Conservation (phyloP, 257 asterid species). For the Pogostemon cablin region DNA sequence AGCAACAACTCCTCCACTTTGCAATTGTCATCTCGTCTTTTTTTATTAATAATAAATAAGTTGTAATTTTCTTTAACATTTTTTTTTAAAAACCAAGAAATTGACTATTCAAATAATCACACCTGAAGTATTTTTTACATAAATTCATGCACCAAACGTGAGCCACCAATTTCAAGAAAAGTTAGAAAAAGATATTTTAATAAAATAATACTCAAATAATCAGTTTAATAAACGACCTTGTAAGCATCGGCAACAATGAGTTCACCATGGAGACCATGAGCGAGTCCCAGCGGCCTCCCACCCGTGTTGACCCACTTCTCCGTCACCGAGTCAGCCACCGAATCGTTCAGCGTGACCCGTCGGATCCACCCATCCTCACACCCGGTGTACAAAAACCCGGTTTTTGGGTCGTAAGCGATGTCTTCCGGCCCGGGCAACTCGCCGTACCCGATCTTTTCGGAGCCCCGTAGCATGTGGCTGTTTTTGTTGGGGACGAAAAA, state of each 20-base stretch:
- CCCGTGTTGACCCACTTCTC: slow-evolving; percentile 88
- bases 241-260: slow-evolving; percentile 73
- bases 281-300: slow-evolving; percentile 86
- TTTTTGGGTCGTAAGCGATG: slow-evolving; percentile 56
- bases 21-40: too few relatives aligned
- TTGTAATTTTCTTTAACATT: too few relatives aligned
- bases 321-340: slow-evolving; percentile 55
- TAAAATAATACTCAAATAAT: not conserved
- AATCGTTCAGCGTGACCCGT: slow-evolving; percentile 48
- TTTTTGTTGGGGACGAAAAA: slow-evolving; percentile 44
- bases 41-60: too few relatives aligned
- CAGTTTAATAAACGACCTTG: slow-evolving; percentile 43
- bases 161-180: not conserved
- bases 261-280: slow-evolving; percentile 62
- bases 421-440: slow-evolving; percentile 70
- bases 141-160: too few relatives aligned
- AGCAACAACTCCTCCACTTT: too few relatives aligned
- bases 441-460: slow-evolving; percentile 72
- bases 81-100: too few relatives aligned
- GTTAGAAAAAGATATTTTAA: not conserved
- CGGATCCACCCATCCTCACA: slow-evolving; percentile 78
- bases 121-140: too few relatives aligned
- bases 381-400: slow-evolving; percentile 72
- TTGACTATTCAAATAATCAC: too few relatives aligned
- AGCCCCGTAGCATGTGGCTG: slow-evolving; percentile 50